Evolutionary conservation across 2,329 filamentous ascomycete genomes (phyloP), one percentile per base, ranked within the genome.

Genomic region (Pestalotiopsis sp.): DNA sequence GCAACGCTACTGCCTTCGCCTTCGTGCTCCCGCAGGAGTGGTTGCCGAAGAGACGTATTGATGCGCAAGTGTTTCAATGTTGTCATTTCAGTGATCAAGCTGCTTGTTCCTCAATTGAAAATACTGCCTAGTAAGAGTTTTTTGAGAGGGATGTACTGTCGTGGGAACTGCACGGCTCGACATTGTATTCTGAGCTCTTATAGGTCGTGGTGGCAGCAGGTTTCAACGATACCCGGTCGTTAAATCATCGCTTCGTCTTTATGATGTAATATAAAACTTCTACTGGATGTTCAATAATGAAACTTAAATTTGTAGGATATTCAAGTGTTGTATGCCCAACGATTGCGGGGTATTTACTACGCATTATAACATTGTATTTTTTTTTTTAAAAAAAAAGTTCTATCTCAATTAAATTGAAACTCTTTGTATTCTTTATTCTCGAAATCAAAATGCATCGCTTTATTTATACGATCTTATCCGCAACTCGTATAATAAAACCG

Each of bases 221-320:
- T 13, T 11, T 23, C 5, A 9, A 36, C 17, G 4, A 27, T 59
- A 36, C 17, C n/a, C 17, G 27, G 57, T 59, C 27, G 11, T 62
- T 39, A 25, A n/a, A 27, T 62, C 59, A 62, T 62, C 31, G 59
- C n/a, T 36, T 41, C 59, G 59, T 62, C 27, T 62, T 27, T 11
- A 62, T 62, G 59, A 62, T n/a, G 59, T 36, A 36, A 39, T 62
- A 52, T 52, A n/a, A n/a, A 52, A n/a, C 45, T 52, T 52, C 11
- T 52, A n/a, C 45, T 17, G 17, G 20, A n/a, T n/a, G 45, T 52
- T 2, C 4, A 52, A 52, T 45, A 12, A 45, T 12, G 41, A 45
- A 45, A 45, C 41, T 17, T 17, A 14, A 36, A 17, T 1, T 45
- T 45, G 17, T 45, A 45, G 17, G 41, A 45, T 45, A 2, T 1